phyloP scores from a whole-genome alignment of 768 basidiomycete species.

The Porphyrellus cyaneotinctus region DNA sequence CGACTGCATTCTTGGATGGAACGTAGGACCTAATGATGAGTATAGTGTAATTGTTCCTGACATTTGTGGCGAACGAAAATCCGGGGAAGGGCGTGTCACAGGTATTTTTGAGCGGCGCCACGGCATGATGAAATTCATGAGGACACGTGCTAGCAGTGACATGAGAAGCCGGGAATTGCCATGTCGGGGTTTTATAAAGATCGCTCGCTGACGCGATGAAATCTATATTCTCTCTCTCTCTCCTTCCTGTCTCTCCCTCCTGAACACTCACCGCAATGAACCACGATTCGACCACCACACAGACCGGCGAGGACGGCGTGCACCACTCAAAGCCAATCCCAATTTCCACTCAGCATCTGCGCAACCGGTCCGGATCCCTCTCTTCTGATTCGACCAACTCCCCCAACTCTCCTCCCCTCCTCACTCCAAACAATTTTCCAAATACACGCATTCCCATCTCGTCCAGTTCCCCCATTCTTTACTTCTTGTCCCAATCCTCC shows the following conservation, averaged over 20 bases:
- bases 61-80: neutral
- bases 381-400: constrained; percentile 59
- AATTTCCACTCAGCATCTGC: constrained; percentile 42
- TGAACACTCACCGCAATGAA: constrained; percentile 15
- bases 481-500: constrained; percentile 60
- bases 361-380: constrained; percentile 58
- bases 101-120: constrained; percentile 14
- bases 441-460: constrained; percentile 46
- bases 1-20: neutral
- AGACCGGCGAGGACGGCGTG: constrained; percentile 25
- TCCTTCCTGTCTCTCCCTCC: neutral
- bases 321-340: constrained; percentile 66
- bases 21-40: neutral
- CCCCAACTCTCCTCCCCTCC: constrained; percentile 46
- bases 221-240: neutral
- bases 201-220: neutral
- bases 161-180: constrained; percentile 21
- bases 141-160: constrained; percentile 19
- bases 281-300: neutral
- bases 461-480: constrained; percentile 67
- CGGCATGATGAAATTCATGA: constrained; percentile 11
- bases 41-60: neutral
- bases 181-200: constrained; percentile 28
- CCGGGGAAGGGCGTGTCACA: constrained; percentile 10
- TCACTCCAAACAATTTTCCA: constrained; percentile 44